Evolutionary conservation across 2,329 filamentous ascomycete genomes (phyloP), one percentile per base, ranked within the genome.

Genomic region (Tolypocladium nubicola): DNA sequence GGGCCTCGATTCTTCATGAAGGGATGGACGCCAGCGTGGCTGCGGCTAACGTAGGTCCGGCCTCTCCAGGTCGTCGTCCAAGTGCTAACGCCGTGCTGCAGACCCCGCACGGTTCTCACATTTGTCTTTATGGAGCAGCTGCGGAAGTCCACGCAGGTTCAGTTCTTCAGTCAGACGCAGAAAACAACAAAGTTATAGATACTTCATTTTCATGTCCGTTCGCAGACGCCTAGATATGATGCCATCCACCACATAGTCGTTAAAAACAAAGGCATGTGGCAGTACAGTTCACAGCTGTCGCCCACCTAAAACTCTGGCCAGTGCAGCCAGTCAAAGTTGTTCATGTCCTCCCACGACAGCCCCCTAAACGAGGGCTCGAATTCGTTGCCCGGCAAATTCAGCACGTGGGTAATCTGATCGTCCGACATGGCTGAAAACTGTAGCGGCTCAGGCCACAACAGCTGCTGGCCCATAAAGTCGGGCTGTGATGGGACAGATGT

Each of bases 391-490:
- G 83, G 81, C 60, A 82, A 79, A 64, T 85, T 86, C 35, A 88
- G 76, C 5, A 84, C 82, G 61, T 87, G 83, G 6, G 83, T 77
- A 52, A 88, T 85, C 65, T 88, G 84, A 58, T 86, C 79, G 58
- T 86, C 83, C 1, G 85, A 87, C 85, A 88, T 88, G 38, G 83
- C 75, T 2, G 83, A 87, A 66, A 87, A 86, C 30, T 84, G 82
- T 26, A 87, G 64, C 5, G 80, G 76, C 59, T 82, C 79, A 0
- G 75, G 66, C 75, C 77, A 79, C 10, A 76, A 58, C 6, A 66
- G 53, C 3, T 65, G 63, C 50, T 70, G 66, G 7, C 66, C 65
- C 52, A 71, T 41, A 30, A 71, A 70, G 16, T 56, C 57, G 14
- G 60, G 63, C 0, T 63, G 62, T 7, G 63, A 63, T 8, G 65